These are phyloP conservation scores for Arabis alpina DNA, from an alignment of 345 rosid genomes.

Conservation along the genomic window DNA sequence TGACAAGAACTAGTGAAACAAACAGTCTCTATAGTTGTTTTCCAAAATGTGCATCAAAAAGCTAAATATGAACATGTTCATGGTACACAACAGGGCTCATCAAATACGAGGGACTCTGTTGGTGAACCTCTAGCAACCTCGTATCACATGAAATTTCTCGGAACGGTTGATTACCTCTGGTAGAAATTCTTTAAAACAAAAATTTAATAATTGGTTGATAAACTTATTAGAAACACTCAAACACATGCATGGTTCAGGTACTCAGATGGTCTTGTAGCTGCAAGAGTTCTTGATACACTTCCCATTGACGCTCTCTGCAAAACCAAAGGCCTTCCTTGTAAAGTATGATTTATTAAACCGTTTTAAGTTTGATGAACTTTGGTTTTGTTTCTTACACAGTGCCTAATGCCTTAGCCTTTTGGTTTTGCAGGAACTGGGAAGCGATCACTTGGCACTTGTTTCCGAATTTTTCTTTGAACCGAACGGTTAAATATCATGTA, in stretches of 20 bases:
- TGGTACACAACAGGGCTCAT: constrained; percentile 55
- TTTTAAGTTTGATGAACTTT: constrained; percentile 3
- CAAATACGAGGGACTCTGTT: constrained; percentile 51
- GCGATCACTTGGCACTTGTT: constrained; percentile 83
- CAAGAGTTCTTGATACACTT: constrained; percentile 75
- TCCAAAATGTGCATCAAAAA: too few relatives aligned
- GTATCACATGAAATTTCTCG: constrained; percentile 77
- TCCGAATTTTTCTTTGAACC: constrained; percentile 65
- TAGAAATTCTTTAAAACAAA: constrained; percentile 34
- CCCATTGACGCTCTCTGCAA: constrained; percentile 60
- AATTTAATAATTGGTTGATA: neutral
- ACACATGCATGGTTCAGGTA: constrained; percentile 51
- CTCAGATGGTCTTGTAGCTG: constrained; percentile 60
- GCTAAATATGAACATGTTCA: constrained; percentile 17
- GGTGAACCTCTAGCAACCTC: constrained; percentile 91
- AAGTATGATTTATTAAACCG: constrained; percentile 47
- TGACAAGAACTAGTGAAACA: constrained; percentile 13
- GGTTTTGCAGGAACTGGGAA: constrained; percentile 62
- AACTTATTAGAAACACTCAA: neutral
- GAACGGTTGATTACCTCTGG: constrained; percentile 92
- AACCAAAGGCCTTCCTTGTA: constrained; percentile 76
- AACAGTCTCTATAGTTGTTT: neutral
- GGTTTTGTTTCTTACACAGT: neutral
- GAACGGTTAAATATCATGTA: constrained; percentile 14
- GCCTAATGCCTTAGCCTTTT: constrained; percentile 3